Base-by-base conservation (phyloP, 768 basidiomycete species). In the Leccinum ochraceum region DNA sequence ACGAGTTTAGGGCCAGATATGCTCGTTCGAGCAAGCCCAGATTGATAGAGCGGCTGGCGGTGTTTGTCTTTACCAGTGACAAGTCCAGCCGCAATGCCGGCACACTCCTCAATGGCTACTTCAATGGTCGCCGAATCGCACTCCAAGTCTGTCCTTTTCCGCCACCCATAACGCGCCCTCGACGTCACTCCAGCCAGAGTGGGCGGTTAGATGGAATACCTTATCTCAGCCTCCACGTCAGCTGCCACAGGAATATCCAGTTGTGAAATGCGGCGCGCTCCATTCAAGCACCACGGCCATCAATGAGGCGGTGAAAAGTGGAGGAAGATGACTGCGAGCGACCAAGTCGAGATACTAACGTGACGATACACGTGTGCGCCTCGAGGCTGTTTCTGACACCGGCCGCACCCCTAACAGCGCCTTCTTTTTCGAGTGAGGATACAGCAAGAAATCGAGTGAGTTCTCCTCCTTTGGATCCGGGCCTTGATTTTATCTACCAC, bases 301-400 rank as follows among this genome's bases (percentile, higher is more conserved):
- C 59, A 58, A 53, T 50, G 57, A 14, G 54, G 56, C 57, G 52
- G 26, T 57, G 39, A 53, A 56, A 46, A n/a, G 24, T 26, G 30
- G 56, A 48, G 50, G 22, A 57, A 60, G 50, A 58, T 57, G 24
- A 13, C 30, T 53, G 16, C 52, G 56, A 63, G 55, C 56, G 20
- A 14, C 42, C 26, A 37, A n/a, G 4, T 3, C 50, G 6, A 34
- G 34, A 4, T 39, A 22, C 17, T 32, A 7, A 20, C 42, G 58
- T 39, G 36, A 24, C 32, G 7, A 10, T 20, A 54, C 67, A 70
- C 69, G 66, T 62, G 71, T 60, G 39, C 53, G 20, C 68, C 72
- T 62, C 39, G 60, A 65, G 65, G 71, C 50, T n/a, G 16, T 16
- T 32, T 44, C 53, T 49, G 49, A 53, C 53, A 42, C 56, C 32